These are phyloP conservation scores for Royoungia palumana DNA, from an alignment of 768 basidiomycete genomes.

Conservation along the genomic window DNA sequence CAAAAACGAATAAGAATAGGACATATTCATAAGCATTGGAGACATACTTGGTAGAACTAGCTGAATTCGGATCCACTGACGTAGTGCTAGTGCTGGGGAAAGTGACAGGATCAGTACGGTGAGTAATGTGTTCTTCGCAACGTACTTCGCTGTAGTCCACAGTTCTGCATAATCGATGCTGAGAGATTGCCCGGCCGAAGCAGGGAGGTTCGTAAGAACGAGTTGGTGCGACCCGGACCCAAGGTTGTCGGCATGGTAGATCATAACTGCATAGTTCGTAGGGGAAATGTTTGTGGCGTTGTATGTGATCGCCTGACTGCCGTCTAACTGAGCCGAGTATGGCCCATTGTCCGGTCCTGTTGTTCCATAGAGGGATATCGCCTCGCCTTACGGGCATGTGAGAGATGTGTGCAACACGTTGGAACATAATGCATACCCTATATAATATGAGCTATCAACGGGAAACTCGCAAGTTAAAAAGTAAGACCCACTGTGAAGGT, in stretches of 20 bases:
- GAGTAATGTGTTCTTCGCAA: neutral
- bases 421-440: conserved; percentile 19
- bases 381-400: conserved; percentile 34
- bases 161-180: conserved; percentile 34
- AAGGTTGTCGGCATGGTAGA: conserved; percentile 35
- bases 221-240: conserved; percentile 39
- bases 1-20: neutral
- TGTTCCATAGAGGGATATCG: conserved; percentile 44
- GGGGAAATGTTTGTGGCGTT: conserved; percentile 18
- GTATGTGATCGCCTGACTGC: conserved; percentile 19
- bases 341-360: conserved; percentile 35
- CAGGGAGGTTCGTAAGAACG: conserved; percentile 33
- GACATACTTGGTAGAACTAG: conserved; percentile 2
- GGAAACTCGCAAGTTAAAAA: neutral
- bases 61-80: neutral
- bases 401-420: neutral
- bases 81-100: neutral
- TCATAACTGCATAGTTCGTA: conserved; percentile 29
- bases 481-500: conserved; percentile 37
- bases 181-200: conserved; percentile 16
- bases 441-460: conserved; percentile 1
- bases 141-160: conserved; percentile 20
- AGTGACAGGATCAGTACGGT: neutral
- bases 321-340: conserved; percentile 38
- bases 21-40: neutral